phyloP scores from a whole-genome alignment of 345 rosid genomes.

The Eucalyptus sideroxylon region DNA sequence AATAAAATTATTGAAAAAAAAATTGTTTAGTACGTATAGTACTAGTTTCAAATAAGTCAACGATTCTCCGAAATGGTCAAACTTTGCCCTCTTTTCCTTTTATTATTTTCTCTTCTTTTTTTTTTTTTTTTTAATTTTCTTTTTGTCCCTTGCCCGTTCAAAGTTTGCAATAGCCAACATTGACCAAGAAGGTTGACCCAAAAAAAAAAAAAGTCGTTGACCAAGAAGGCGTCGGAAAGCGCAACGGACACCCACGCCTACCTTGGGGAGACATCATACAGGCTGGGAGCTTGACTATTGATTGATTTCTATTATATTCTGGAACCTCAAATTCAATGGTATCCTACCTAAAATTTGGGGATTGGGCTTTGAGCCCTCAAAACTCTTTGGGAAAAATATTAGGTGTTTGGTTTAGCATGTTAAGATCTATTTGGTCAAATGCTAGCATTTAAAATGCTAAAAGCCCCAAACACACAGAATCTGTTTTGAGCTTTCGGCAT shows the following conservation, averaged over 20 bases:
- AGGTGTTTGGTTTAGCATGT: accelerated
- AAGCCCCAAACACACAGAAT: accelerated
- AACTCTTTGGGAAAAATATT: accelerated
- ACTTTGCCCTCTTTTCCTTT: neutral
- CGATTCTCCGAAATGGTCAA: neutral
- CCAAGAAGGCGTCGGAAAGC: neutral
- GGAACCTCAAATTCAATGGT: neutral
- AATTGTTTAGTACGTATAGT: neutral
- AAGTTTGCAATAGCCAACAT: neutral
- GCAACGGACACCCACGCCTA: neutral
- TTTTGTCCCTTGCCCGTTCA: neutral
- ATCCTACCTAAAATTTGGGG: neutral
- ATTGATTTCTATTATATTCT: neutral
- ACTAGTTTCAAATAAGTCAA: neutral
- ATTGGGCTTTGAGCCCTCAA: neutral
- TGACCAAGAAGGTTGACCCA: neutral
- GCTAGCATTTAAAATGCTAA: too few relatives aligned
- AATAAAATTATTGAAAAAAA: too few relatives aligned
- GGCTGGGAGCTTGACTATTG: neutral
- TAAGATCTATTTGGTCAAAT: too few relatives aligned
- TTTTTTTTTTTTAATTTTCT: neutral
- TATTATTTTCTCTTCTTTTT: neutral
- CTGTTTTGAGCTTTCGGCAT: accelerated
- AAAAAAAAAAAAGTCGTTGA: neutral
- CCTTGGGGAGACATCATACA: neutral